These are phyloP conservation scores for Chytriomyces sp. DNA, from an alignment of 192 early-diverging fungal species.

Conservation along the genomic window DNA sequence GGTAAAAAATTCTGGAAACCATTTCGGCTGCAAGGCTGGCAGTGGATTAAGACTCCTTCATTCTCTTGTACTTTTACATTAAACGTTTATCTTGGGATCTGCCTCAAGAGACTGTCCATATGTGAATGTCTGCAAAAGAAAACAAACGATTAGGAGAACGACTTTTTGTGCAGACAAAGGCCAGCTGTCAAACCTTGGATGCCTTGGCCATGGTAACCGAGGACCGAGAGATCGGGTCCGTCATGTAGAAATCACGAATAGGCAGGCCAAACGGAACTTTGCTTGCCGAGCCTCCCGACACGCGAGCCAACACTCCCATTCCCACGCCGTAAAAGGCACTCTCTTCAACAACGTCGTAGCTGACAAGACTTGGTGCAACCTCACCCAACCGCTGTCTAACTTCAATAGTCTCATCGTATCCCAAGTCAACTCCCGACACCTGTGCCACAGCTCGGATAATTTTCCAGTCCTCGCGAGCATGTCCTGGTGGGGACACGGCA, in stretches of 20 bases:
- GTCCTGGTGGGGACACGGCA: conserved; percentile 85
- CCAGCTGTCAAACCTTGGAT: conserved; percentile 54
- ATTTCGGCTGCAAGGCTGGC: background rate
- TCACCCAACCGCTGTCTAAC: conserved; percentile 88
- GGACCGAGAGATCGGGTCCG: conserved; percentile 88
- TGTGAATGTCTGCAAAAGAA: conserved; percentile 9
- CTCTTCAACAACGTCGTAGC: conserved; percentile 67
- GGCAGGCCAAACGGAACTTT: conserved; percentile 61
- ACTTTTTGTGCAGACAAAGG: background rate
- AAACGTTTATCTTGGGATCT: conserved; percentile 26
- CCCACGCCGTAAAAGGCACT: conserved; percentile 66
- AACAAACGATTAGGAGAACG: background rate
- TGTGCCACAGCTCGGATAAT: conserved; percentile 96
- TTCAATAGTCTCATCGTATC: conserved; percentile 85
- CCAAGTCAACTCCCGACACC: conserved; percentile 81
- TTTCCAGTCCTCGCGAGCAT: conserved; percentile 99
- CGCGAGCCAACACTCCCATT: conserved; percentile 56
- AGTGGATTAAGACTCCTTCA: too few species aligned
- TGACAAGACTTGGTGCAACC: conserved; percentile 82
- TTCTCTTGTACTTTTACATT: background rate
- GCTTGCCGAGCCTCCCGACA: conserved; percentile 30
- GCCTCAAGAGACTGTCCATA: conserved; percentile 20
- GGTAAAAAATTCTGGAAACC: background rate
- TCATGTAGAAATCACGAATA: conserved; percentile 93
- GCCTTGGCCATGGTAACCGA: conserved; percentile 97